Conservation (phyloP, 106 monocot species). For the Apostasia shenzhenica region DNA sequence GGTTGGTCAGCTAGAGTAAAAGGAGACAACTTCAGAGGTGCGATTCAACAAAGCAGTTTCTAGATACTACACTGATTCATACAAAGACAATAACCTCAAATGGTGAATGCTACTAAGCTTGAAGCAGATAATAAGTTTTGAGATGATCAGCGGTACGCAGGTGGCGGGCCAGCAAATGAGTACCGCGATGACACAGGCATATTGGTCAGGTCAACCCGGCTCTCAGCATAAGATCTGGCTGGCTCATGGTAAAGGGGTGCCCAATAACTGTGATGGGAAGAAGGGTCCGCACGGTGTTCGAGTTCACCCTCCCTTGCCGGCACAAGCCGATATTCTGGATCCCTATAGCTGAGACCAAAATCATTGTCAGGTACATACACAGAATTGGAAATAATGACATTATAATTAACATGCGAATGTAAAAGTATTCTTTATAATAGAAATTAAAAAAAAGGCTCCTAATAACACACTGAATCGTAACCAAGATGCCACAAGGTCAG, state of each 20-base stretch:
- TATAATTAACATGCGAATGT: too few relatives aligned
- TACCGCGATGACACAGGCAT: slow-evolving; percentile 5
- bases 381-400: too few relatives aligned
- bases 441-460: too few relatives aligned
- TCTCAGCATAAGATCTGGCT: neutral
- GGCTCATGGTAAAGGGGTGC: neutral
- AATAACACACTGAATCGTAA: too few relatives aligned
- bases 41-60: neutral
- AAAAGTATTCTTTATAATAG: too few relatives aligned
- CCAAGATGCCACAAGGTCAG: too few relatives aligned
- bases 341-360: neutral
- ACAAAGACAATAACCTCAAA: neutral
- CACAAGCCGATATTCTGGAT: neutral
- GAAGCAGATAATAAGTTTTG: neutral
- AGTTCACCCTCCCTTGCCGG: neutral
- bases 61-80: too few relatives aligned
- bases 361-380: too few relatives aligned
- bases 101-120: neutral
- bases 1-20: neutral
- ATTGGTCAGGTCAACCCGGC: neutral
- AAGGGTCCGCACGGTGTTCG: neutral
- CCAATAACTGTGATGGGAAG: neutral
- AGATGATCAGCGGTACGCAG: slow-evolving; percentile 21
- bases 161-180: slow-evolving; percentile 14
- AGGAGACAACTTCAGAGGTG: neutral